A percentile compares a stretch with the other conserved stretches of the same genome.
Conservation (phyloP, 805 yeast genomes). For the Schwanniomyces polymorphus region DNA sequence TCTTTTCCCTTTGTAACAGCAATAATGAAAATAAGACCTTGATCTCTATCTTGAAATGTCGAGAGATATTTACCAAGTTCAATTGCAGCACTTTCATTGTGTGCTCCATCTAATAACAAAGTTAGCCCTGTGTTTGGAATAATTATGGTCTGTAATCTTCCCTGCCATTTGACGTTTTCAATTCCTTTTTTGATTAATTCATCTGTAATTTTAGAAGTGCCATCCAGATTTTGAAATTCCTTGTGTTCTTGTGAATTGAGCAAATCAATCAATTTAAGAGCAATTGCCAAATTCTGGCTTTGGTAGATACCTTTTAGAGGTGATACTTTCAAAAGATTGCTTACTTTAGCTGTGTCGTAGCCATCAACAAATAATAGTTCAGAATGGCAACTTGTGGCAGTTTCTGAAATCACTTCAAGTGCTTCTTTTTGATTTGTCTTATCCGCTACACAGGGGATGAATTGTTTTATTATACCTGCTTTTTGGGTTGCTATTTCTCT, state of each 20-base stretch:
- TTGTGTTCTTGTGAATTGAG: constrained; percentile 8
- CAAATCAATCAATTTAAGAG: constrained; percentile 55
- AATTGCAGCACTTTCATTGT: constrained; percentile 81
- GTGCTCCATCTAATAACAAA: constrained; percentile 86
- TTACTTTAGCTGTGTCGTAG: background rate
- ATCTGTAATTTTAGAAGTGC: constrained; percentile 25
- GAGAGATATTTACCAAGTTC: constrained; percentile 59
- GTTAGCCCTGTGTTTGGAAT: constrained; percentile 19
- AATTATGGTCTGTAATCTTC: constrained; percentile 61
- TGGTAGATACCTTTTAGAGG: constrained; percentile 79
- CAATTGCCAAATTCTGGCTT: constrained; percentile 63
- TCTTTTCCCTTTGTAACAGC: constrained; percentile 80
- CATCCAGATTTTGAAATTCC: background rate
- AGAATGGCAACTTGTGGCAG: constrained; percentile 34
- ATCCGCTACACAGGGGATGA: constrained; percentile 69
- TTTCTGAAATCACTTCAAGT: constrained; percentile 41
- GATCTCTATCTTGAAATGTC: constrained; percentile 13
- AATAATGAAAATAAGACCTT: constrained; percentile 56
- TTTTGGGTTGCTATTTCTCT: constrained; percentile 71
- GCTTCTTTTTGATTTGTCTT: constrained; percentile 59
- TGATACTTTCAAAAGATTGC: constrained; percentile 20
- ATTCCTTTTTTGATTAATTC: constrained; percentile 53
- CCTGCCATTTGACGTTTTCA: constrained; percentile 71
- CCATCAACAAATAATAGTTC: constrained; percentile 23
- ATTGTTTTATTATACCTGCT: constrained; percentile 77